Percentiles rank a stretch among this genome's conserved stretches.
Evolutionary conservation across 805 yeast genomes (phyloP).

Genomic region (Monosporozyma unispora): DNA sequence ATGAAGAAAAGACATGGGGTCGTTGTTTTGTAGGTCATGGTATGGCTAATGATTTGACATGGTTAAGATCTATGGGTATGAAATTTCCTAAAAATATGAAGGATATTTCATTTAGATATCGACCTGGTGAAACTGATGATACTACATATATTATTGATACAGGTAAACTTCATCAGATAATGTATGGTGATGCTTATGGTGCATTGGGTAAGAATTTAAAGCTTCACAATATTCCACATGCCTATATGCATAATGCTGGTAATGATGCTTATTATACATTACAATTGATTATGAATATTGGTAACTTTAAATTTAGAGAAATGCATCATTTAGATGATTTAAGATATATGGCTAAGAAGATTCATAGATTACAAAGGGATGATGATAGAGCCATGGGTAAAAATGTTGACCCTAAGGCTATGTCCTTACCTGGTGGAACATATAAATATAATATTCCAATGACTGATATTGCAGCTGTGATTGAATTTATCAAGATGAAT

Average conservation of each 20-base stretch:
- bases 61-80: slow-evolving; percentile 41
- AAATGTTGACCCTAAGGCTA: neutral
- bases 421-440: neutral
- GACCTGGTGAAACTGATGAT: neutral
- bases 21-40: slow-evolving; percentile 54
- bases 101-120: slow-evolving; percentile 3
- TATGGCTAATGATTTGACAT: slow-evolving; percentile 45
- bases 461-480: neutral
- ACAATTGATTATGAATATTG: slow-evolving; percentile 37
- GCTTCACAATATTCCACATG: slow-evolving; percentile 44
- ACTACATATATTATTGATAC: slow-evolving; percentile 37
- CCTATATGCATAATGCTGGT: slow-evolving; percentile 59
- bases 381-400: slow-evolving; percentile 4
- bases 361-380: slow-evolving; percentile 6
- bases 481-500: neutral
- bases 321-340: slow-evolving; percentile 22
- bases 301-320: slow-evolving; percentile 34
- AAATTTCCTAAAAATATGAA: slow-evolving; percentile 28
- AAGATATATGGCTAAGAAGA: slow-evolving; percentile 11
- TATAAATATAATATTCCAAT: slow-evolving; percentile 1
- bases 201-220: slow-evolving; percentile 40
- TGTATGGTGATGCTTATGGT: slow-evolving; percentile 36
- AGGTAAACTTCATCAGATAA: slow-evolving; percentile 32
- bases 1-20: slow-evolving; percentile 18
- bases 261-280: slow-evolving; percentile 62